Evolutionary conservation across 345 rosid genomes (phyloP), one percentile per base, ranked within the genome.

Genomic region (Hypericum androsaemum): DNA sequence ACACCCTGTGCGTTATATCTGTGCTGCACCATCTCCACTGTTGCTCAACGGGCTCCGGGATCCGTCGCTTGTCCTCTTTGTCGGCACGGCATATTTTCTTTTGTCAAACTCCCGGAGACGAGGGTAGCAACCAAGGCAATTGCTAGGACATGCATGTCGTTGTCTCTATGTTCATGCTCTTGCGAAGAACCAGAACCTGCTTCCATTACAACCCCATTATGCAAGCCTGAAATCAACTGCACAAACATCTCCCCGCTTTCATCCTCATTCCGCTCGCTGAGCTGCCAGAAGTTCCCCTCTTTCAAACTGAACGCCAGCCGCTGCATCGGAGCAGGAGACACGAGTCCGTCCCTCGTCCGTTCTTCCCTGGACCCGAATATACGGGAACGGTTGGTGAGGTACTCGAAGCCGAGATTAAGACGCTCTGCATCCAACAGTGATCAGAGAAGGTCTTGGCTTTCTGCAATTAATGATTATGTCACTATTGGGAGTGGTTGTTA

Each of bases 21-120:
- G 47, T 85, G 97, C 67, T 88, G 84, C 7, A 73, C 94, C 60
- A 78, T 65, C 64, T 70, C 74, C 63, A 71, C 57, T 6, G 63
- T 64, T 41, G 69, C 77, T 52, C 69, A 68, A 61, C 83, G 82
- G 44, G 75, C 84, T 6, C 44, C 74, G 7, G 97, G 98, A 12
- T 92, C 88, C 5, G 72, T 92, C 15, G 75, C 97, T 5, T 88
- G 98, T 57, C 98, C 95, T 39, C 88, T 92, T 13, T 92, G 97
- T 58, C 90, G 95, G 16, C 77, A 85, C 7, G 87, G 97, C 43
- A 85, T 88, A 44, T 82, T 79, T 56, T 85, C 95, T 10, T 92
- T 92, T 57, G 63, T 71, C 36, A 85, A 65, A 74, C 89, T 88
- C 12, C 82, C 84, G 0, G 81, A 64, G 47, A 76, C 77, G 2